Evolutionary conservation across 805 yeast species (phyloP), one percentile per base, ranked within the genome.

Genomic region (Metschnikowia dekortorum): DNA sequence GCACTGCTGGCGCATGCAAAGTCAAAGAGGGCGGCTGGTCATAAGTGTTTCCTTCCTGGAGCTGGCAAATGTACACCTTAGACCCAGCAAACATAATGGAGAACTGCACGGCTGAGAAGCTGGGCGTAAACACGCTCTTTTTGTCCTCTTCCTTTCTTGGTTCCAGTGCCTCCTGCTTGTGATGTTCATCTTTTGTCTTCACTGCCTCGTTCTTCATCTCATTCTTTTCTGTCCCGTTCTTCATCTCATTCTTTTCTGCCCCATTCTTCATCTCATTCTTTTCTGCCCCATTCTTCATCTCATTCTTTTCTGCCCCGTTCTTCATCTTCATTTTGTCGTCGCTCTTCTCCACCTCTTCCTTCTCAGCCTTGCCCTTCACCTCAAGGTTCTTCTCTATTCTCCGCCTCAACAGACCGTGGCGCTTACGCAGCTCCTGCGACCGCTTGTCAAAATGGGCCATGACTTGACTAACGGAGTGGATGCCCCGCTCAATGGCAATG

Each of bases 1-100:
- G 73, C 1, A 91, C 81, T 1, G 88, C 85, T 0, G 98, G 98
- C 0, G 96, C 80, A 47, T 80, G 85, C 28, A 91, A 66, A 29
- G 74, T 77, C 13, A 91, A 70, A 0, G 87, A 76, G 0, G 70
- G 67, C 0, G 89, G 76, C 2, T 26, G 41, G 9, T 60, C 54
- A 2, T 55, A 50, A 16, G 67, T 62, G 3, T 70, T 59, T 8
- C 69, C 77, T 33, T 75, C 69, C 42, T 77, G 79, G 8, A 75
- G 66, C 41, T 75, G 70, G 47, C 72, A 70, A n/a, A 81, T 64
- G 48, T 68, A 61, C 7, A 87, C 79, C 7, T 75, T 77, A 18
- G 92, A 88, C 49, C 94, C 95, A 6, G 82, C 90, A 70, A 83
- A 87, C 7, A 70, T 72, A 50, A 83, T 76, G 3, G 70, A 63